A percentile compares a stretch with the other conserved stretches of the same genome.
Evolutionary conservation across 2,329 filamentous ascomycete genomes (phyloP).

Genomic region (Cladosporium sp.): DNA sequence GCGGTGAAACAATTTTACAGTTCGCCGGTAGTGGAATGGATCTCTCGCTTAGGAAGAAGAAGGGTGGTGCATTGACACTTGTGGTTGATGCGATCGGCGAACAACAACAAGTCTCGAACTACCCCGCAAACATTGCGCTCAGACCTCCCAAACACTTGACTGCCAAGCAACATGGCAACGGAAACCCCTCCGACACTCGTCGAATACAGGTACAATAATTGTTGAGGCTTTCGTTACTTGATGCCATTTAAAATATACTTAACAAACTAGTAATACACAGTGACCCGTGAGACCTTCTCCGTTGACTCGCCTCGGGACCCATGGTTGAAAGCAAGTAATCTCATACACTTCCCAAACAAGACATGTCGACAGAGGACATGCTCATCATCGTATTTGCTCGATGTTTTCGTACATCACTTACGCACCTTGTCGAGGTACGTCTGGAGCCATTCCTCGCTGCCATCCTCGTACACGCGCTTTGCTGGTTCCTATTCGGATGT

Average conservation of each 20-base stretch:
- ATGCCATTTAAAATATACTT: slow-evolving; percentile 1
- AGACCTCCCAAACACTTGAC: neutral
- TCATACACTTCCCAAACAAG: neutral
- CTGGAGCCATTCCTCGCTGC: slow-evolving; percentile 34
- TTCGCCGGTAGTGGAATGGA: slow-evolving; percentile 12
- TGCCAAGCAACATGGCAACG: neutral
- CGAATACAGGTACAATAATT: neutral
- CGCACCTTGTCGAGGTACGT: slow-evolving; percentile 30
- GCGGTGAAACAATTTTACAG: slow-evolving; percentile 11
- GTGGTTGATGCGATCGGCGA: slow-evolving; percentile 5
- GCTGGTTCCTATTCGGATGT: slow-evolving; percentile 28
- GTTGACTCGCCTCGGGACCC: neutral
- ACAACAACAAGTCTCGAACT: slow-evolving; percentile 2
- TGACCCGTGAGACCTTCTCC: neutral
- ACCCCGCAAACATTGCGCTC: neutral
- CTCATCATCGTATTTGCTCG: neutral
- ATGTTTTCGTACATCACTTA: slow-evolving; percentile 13
- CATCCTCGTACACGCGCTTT: slow-evolving; percentile 35
- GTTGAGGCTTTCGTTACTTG: neutral
- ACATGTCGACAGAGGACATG: slow-evolving; percentile 10
- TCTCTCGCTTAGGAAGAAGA: slow-evolving; percentile 2
- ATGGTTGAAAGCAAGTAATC: neutral
- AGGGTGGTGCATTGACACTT: slow-evolving; percentile 16
- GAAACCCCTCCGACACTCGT: neutral
- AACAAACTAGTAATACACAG: neutral